Conservation (phyloP, 495 filamentous ascomycete genomes). For the Podospora pseudopauciseta region DNA sequence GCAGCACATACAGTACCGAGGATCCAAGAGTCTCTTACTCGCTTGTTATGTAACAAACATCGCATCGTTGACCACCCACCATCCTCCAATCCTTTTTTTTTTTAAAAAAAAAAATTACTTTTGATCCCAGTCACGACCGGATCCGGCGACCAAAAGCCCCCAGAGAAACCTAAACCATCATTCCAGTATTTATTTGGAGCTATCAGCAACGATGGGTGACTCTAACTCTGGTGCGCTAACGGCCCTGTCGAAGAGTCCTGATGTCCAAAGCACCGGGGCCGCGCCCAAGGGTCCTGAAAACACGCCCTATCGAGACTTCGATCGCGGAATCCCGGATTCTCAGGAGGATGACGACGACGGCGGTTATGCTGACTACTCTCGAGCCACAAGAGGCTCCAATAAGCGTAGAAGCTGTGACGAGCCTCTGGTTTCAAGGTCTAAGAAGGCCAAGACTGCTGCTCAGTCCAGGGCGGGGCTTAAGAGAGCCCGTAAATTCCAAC, state of each 20-base stretch:
- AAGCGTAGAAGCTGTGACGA: not conserved
- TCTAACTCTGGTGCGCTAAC: too few species aligned
- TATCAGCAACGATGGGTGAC: not conserved
- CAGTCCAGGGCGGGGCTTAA: not conserved
- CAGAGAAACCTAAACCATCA: too few species aligned
- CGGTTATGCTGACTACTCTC: not conserved
- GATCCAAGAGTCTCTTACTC: too few species aligned
- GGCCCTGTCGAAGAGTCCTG: not conserved
- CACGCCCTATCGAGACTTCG: too few species aligned
- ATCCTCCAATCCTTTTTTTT: too few species aligned
- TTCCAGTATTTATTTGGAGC: too few species aligned
- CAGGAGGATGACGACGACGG: not conserved
- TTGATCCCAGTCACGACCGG: too few species aligned
- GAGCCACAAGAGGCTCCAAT: not conserved
- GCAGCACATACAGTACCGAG: too few species aligned
- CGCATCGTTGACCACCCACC: too few species aligned
- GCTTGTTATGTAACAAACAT: too few species aligned
- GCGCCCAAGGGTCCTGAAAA: not conserved
- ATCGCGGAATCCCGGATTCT: not conserved
- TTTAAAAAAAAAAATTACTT: too few species aligned
- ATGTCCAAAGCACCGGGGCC: not conserved
- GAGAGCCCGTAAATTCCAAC: not conserved
- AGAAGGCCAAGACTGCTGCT: not conserved
- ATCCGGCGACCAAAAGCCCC: too few species aligned
- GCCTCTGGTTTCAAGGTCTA: not conserved